Conservation (phyloP, 371 early-diverging fungal species). For the Mucor plumbeus region DNA sequence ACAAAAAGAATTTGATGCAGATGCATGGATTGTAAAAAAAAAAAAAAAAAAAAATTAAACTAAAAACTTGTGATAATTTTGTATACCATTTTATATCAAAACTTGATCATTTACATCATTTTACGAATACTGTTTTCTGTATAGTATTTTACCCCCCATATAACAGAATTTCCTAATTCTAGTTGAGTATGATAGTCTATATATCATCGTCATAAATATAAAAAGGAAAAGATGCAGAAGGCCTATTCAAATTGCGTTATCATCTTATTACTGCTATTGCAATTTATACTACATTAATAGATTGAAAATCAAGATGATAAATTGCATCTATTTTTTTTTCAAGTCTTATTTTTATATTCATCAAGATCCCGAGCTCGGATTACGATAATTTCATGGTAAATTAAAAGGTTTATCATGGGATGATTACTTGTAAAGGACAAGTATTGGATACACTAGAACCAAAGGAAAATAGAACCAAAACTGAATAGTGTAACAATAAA, state of each 20-base stretch:
- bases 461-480: constrained; percentile 7
- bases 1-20: background rate
- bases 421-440: constrained; percentile 13
- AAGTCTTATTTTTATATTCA: background rate
- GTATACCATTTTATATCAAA: background rate
- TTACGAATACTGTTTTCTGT: background rate
- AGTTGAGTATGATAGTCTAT: background rate
- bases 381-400: constrained; percentile 11
- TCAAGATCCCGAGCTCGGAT: constrained; percentile 23
- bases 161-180: background rate
- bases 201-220: background rate
- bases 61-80: background rate
- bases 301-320: background rate
- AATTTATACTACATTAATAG: background rate
- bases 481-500: constrained; percentile 15
- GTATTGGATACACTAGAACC: background rate
- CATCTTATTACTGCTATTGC: background rate
- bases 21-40: background rate
- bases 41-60: no score
- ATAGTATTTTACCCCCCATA: background rate
- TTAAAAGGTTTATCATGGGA: constrained; percentile 28
- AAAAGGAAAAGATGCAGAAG: no score
- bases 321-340: background rate
- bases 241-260: background rate
- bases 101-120: constrained; percentile 5